Base-by-base conservation (phyloP, 768 basidiomycete species). In the Brasilioporus rufonigricans region DNA sequence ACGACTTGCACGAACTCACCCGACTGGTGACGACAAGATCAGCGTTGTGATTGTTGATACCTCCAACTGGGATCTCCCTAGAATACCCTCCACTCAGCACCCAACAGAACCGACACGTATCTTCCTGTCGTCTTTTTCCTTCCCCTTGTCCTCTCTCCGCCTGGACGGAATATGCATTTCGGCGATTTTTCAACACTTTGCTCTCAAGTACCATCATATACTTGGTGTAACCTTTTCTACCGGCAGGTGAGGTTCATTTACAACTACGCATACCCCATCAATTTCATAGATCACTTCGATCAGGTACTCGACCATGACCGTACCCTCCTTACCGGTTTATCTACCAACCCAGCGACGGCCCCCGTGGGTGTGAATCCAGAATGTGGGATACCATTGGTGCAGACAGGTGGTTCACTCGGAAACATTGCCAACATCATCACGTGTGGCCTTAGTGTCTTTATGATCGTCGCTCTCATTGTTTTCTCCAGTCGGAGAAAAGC, bases 211-310 rank as follows among this genome's bases (percentile, higher is more conserved):
- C 91, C 91, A 2, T 89, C 87, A 44, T 89, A 96, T 66, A 83
- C 94, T 0, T 90, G 91, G 84, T 98, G 95, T 74, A 97, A 97
- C 68, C 85, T 97, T 62, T 95, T 96, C 75, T 93, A 93, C 74
- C 82, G 82, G 56, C 93, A 96, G 78, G 86, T 93, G 21, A 61
- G 75, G 65, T 48, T 62, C 26, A 54, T 55, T 32, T 53, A 50
- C 55, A 54, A 24, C 61, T 35, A 32, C 41, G n/a, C 14, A 18
- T n/a, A 27, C 26, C 16, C 44, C 48, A 50, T 44, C 48, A 45
- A 44, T 36, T 40, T 51, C 46, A 56, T 57, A 55, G 50, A 62
- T 75, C 44, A 65, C 67, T 58, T 59, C 67, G 61, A 68, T 56
- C 58, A 83, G 81, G 68, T 79, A 10, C 75, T 68, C 38, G 61